Base-by-base conservation (phyloP, 2,329 filamentous ascomycete genomes). In the Cryphonectria naterciae region DNA sequence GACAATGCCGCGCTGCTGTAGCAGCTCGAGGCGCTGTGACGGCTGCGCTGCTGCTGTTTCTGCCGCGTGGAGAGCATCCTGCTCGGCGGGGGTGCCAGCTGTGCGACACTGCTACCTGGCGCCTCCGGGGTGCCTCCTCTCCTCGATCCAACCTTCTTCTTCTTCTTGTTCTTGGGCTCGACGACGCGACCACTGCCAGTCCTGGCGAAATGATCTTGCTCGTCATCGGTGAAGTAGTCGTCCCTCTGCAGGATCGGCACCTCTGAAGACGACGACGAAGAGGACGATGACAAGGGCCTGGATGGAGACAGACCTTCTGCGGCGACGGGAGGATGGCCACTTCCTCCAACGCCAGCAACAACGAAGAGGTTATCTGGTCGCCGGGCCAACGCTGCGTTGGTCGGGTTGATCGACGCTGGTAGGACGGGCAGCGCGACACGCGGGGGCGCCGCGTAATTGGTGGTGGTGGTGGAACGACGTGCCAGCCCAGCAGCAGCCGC, bases 1-100 rank as follows among this genome's bases (percentile, higher is more conserved):
- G 56, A 70, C 19, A 49, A n/a, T 3, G 77, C 76, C 35, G 69
- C 80, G 56, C 71, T 77, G 75, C n/a, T 79, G 74, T 67, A 75
- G 58, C 73, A 75, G 65, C 73, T 76, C 28, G 67, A 68, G n/a
- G 72, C 61, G 35, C 74, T 74, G 5, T n/a, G 28, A 10, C 64
- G 68, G 17, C 60, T n/a, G 32, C n/a, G 64, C 41, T 41, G 66
- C 32, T 58, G 46, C 8, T 19, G 46, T 22, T 43, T 65, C 28
- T 54, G 43, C 15, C 69, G 61, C 37, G 46, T 58, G 28, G 70
- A 72, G 49, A 70, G 70, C 72, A 73, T 73, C n/a, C 58, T 63
- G 56, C 46, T n/a, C 25, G 72, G 68, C 3, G 67, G 70, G 2
- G 43, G 65, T 25, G 3, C 25, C 54, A 72, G 22, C 3, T 61